Evolutionary conservation across 768 basidiomycete genomes (phyloP).

Genomic region (Tricholoma furcatifolium): DNA sequence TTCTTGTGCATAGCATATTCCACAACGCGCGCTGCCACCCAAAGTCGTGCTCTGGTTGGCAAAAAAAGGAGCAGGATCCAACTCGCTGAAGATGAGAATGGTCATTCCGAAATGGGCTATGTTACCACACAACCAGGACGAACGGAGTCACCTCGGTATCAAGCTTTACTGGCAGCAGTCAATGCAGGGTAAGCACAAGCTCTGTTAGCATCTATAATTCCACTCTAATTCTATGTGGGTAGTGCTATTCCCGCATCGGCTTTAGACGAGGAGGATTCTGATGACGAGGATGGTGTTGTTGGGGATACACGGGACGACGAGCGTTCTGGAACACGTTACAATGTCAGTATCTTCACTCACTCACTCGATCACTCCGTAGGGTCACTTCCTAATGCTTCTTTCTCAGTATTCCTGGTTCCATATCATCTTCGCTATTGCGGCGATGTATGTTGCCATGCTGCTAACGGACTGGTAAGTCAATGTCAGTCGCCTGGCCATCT

Average conservation of each 20-base stretch:
- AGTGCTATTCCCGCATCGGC: slow-evolving; percentile 94
- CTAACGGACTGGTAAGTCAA: slow-evolving; percentile 89
- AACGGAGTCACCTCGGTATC: slow-evolving; percentile 87
- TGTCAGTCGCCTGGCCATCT: neutral
- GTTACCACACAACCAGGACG: slow-evolving; percentile 83
- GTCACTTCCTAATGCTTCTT: slow-evolving; percentile 9
- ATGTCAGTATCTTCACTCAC: slow-evolving; percentile 50
- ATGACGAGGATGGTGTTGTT: slow-evolving; percentile 71
- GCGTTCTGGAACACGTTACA: slow-evolving; percentile 90
- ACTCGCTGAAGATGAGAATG: slow-evolving; percentile 50
- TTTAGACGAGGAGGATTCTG: slow-evolving; percentile 74
- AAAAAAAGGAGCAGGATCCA: slow-evolving; percentile 66
- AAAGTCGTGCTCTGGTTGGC: slow-evolving; percentile 87
- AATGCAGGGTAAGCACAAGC: slow-evolving; percentile 77
- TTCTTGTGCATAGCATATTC: slow-evolving; percentile 99
- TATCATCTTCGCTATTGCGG: slow-evolving; percentile 90
- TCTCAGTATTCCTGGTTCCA: slow-evolving; percentile 97
- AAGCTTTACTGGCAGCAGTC: slow-evolving; percentile 92
- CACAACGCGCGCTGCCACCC: slow-evolving; percentile 93
- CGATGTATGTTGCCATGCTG: slow-evolving; percentile 98
- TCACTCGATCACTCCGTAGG: neutral
- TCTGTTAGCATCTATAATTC: neutral
- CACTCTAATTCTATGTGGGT: neutral
- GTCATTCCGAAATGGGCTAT: slow-evolving; percentile 68
- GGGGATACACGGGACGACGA: slow-evolving; percentile 90